Base-by-base conservation (phyloP, 805 yeast genomes). In the Saccharomycopsis synnaedendra region DNA sequence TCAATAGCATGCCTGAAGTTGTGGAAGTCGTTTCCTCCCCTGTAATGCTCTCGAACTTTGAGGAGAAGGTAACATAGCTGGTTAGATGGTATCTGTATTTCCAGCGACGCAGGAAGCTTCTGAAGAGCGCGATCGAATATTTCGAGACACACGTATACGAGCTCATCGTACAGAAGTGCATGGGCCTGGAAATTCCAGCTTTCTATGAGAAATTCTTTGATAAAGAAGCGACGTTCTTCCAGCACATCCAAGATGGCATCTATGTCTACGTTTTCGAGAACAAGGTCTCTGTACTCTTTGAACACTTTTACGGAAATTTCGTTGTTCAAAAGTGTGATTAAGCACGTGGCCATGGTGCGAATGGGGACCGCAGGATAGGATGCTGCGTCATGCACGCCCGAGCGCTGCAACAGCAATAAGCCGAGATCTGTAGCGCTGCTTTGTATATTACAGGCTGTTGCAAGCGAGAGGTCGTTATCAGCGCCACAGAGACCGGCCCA, bases 1-100 rank as follows among this genome's bases (percentile, higher is more conserved):
- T 93, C 98, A 11, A 87, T 84, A 0, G 96, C 97, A 64, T 93
- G 98, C 56, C 95, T 75, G 60, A 89, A 93, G 64, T 90, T 89
- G 67, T 93, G 98, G 69, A 90, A 93, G 11, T 90, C 86, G 61
- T 89, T 89, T 7, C 87, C 85, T 56, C 78, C 76, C 58, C 83
- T 80, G 64, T 93, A 93, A 41, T 86, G 76, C 55, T 84, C 83
- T 52, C 96, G 74, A 5, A 85, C 71, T 55, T 79, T 74, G 54
- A 82, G 74, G 28, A 87, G 63, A 54, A 89, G 72, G 27, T 75
- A 70, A 40, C 78, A 63, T 31, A 87, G 65, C 50, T 71, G 68
- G 58, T 76, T 75, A 41, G 70, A 72, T 9, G 60, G 42, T 40
- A 27, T 60, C 60, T 29, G 58, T 32, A 47, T 57, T 39, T 41